phyloP scores from a whole-genome alignment of 495 filamentous ascomycete species.

The Penicillium herquei region DNA sequence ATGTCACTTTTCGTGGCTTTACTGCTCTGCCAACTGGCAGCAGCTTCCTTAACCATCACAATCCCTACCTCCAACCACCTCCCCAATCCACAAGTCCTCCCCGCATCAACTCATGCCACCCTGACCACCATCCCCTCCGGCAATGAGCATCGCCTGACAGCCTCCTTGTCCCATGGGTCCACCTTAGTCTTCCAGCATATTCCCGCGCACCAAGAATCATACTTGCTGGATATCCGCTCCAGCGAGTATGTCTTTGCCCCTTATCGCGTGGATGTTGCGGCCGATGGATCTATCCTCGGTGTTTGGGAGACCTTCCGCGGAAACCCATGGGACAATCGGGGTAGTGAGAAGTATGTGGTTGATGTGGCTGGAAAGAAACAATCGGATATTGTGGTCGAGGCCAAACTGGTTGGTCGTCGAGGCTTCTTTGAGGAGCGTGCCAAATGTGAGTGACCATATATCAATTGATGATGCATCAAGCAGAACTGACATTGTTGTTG shows the following conservation, averaged over 20 bases:
- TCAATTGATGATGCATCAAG: no score
- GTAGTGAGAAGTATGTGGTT: slow-evolving; percentile 53
- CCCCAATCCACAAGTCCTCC: slow-evolving; percentile 40
- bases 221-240: slow-evolving; percentile 77
- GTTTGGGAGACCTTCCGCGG: slow-evolving; percentile 86
- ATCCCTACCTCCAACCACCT: slow-evolving; percentile 49
- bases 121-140: slow-evolving; percentile 66
- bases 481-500: background rate
- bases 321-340: slow-evolving; percentile 82
- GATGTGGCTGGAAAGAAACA: slow-evolving; percentile 16
- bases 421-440: slow-evolving; percentile 70
- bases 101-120: slow-evolving; percentile 58
- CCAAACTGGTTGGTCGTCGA: slow-evolving; percentile 59
- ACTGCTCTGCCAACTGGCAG: slow-evolving; percentile 13
- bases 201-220: slow-evolving; percentile 51
- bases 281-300: slow-evolving; percentile 44
- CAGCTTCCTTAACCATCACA: slow-evolving; percentile 36
- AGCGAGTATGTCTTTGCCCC: slow-evolving; percentile 69
- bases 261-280: slow-evolving; percentile 70
- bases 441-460: slow-evolving; percentile 60
- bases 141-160: slow-evolving; percentile 49
- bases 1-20: background rate
- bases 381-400: slow-evolving; percentile 52
- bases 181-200: slow-evolving; percentile 70
- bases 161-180: slow-evolving; percentile 62